A percentile compares a stretch with the other conserved stretches of the same genome.
phyloP scores from a whole-genome alignment of 176 grass and related monocot genomes.

The Calamus simplicifolius region DNA sequence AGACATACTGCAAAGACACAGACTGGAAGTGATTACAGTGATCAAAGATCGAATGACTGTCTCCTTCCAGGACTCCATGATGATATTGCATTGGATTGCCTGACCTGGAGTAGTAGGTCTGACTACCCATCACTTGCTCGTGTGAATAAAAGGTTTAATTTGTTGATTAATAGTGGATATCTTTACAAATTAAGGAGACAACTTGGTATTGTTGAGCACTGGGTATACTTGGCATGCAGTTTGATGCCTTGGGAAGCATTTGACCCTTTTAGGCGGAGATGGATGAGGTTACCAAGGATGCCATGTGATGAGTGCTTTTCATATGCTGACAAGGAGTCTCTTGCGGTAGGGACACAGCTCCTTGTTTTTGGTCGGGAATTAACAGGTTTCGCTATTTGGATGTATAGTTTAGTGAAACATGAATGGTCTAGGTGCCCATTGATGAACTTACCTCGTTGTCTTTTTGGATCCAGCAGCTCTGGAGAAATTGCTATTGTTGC shows the following conservation, averaged over 20 bases:
- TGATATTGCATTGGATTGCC: conserved; percentile 68
- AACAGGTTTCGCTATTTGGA: conserved; percentile 78
- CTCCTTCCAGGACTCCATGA: conserved; percentile 73
- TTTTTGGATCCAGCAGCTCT: conserved; percentile 70
- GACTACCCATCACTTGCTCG: conserved; percentile 69
- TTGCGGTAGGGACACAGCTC: conserved; percentile 75
- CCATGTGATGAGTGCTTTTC: conserved; percentile 90
- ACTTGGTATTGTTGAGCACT: conserved; percentile 66
- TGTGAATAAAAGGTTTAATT: conserved; percentile 68
- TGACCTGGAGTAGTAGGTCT: conserved; percentile 69
- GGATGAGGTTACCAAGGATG: conserved; percentile 84
- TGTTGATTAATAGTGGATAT: conserved; percentile 69
- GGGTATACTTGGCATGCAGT: conserved; percentile 81
- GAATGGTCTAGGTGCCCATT: conserved; percentile 58
- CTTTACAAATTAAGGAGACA: conserved; percentile 68
- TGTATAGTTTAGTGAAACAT: conserved; percentile 57
- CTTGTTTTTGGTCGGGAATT: conserved; percentile 88
- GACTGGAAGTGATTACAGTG: conserved; percentile 30
- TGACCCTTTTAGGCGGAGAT: conserved; percentile 53
- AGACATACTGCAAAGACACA: conserved; percentile 27
- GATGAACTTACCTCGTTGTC: conserved; percentile 74
- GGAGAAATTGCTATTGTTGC: conserved; percentile 75
- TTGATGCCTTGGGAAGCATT: conserved; percentile 89
- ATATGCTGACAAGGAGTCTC: conserved; percentile 83
- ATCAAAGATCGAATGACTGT: conserved; percentile 53